Conservation (phyloP, 345 rosid species). For the Hibiscus trionum region DNA sequence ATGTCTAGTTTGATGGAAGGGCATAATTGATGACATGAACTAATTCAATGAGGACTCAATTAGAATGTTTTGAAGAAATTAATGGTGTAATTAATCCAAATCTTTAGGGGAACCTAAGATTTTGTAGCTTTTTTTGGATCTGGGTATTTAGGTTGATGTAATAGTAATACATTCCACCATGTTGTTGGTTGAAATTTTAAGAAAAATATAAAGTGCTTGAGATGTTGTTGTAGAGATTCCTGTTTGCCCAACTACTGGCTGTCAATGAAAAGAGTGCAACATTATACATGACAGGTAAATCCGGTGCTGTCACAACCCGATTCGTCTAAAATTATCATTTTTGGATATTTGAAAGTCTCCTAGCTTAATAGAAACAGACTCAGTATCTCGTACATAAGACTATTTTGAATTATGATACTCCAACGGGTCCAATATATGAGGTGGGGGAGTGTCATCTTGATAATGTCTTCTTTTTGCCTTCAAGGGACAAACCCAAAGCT, state of each 20-base stretch:
- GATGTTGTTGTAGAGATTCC: neutral
- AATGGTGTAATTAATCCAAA: no score
- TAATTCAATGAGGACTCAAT: no score
- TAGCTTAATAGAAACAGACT: no score
- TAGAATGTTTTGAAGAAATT: no score
- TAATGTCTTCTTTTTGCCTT: slow-evolving; percentile 19
- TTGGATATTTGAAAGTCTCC: no score
- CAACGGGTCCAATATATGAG: neutral
- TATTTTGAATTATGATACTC: no score
- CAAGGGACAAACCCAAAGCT: slow-evolving; percentile 12
- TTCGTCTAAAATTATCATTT: no score
- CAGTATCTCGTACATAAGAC: no score
- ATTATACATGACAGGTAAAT: neutral
- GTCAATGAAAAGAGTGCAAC: neutral
- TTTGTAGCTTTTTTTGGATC: neutral
- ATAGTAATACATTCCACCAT: neutral
- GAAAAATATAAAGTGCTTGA: neutral
- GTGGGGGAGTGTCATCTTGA: slow-evolving; percentile 30
- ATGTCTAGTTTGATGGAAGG: no score
- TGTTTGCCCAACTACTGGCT: neutral
- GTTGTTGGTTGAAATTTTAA: neutral
- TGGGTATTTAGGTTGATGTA: neutral
- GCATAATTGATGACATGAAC: no score
- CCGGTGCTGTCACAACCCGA: neutral
- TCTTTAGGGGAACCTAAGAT: neutral